These are phyloP conservation scores for Tetradesmus obliquus DNA, from an alignment of 139 green algal species.

Conservation along the genomic window DNA sequence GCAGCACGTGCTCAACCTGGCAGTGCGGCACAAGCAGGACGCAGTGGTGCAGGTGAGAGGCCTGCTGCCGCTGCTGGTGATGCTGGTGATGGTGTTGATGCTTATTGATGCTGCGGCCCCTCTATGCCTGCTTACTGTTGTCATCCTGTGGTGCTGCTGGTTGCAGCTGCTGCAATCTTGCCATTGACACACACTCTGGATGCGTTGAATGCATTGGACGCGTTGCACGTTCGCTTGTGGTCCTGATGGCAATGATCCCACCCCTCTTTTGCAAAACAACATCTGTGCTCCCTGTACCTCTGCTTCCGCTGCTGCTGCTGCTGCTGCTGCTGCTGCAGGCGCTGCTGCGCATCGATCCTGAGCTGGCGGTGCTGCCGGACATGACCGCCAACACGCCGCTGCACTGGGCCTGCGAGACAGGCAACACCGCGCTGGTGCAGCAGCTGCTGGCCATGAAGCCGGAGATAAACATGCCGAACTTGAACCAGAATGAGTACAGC, in stretches of 20 bases:
- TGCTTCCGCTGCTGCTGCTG: background rate
- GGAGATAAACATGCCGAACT: constrained; percentile 50
- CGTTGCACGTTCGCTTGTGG: too few relatives aligned
- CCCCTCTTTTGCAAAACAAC: too few relatives aligned
- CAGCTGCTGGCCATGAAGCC: constrained; percentile 27
- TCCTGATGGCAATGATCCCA: too few relatives aligned
- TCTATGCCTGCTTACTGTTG: too few relatives aligned
- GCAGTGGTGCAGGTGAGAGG: constrained; percentile 58
- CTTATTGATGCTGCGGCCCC: background rate
- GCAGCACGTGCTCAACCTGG: constrained; percentile 67
- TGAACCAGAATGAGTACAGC: constrained; percentile 50
- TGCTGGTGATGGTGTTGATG: background rate
- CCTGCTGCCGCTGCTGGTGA: background rate
- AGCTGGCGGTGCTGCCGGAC: constrained; percentile 59
- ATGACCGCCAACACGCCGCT: constrained; percentile 64
- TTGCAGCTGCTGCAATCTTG: too few relatives aligned
- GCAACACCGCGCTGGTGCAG: constrained; percentile 19
- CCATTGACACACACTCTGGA: too few relatives aligned
- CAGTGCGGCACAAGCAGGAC: constrained; percentile 54
- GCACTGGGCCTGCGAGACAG: constrained; percentile 49
- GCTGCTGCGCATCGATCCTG: constrained; percentile 55
- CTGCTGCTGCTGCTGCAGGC: constrained; percentile 44
- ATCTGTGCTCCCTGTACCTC: background rate
- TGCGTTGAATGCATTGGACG: too few relatives aligned
- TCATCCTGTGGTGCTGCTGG: too few relatives aligned